Evolutionary conservation across 2,329 filamentous ascomycete species (phyloP).

Genomic region (Lasiodiplodia hormozganensis): DNA sequence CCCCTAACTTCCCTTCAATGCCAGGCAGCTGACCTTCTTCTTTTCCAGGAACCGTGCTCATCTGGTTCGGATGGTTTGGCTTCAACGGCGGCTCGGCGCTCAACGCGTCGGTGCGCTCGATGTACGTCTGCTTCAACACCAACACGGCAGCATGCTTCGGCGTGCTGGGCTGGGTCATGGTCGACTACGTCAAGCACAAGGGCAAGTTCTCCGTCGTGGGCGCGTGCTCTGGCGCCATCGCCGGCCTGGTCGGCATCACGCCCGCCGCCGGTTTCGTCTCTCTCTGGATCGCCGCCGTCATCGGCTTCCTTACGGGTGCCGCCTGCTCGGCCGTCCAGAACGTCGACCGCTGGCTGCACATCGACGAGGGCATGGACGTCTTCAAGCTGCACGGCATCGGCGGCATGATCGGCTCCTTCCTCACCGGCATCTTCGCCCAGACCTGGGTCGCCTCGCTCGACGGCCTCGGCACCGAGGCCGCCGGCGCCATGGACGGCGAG

Average conservation of each 20-base stretch:
- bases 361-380: conserved; percentile 66
- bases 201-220: conserved; percentile 63
- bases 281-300: conserved; percentile 61
- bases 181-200: conserved; percentile 60
- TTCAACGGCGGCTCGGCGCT: conserved; percentile 65
- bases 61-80: conserved; percentile 70
- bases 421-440: conserved; percentile 65
- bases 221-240: conserved; percentile 64
- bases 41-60: conserved; percentile 62
- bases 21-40: background rate
- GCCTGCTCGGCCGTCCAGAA: conserved; percentile 59
- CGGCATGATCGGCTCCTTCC: conserved; percentile 61
- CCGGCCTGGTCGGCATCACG: conserved; percentile 67
- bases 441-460: conserved; percentile 58
- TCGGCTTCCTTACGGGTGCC: conserved; percentile 62
- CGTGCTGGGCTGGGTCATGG: conserved; percentile 61
- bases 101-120: conserved; percentile 60
- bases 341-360: conserved; percentile 60
- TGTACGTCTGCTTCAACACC: conserved; percentile 65
- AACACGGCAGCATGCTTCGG: conserved; percentile 63
- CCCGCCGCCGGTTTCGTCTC: conserved; percentile 62
- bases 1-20: too few relatives aligned
- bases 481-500: conserved; percentile 62
- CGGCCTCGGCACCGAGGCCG: conserved; percentile 53
- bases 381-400: conserved; percentile 67